Base-by-base conservation (phyloP, 2,329 filamentous ascomycete genomes). In the Nothophoma quercina region DNA sequence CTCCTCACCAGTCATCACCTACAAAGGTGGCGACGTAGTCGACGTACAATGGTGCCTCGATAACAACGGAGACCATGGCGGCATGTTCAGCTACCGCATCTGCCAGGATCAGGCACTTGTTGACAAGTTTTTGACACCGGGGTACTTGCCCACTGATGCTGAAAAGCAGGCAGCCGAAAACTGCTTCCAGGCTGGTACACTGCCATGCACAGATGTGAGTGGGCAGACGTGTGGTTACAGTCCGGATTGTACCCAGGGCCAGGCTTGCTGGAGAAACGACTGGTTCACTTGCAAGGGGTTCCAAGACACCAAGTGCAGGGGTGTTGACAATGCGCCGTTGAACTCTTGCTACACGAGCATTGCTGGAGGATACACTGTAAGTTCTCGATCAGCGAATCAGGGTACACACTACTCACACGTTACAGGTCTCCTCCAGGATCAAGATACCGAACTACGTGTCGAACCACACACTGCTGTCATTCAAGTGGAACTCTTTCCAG, bases 281-380 rank as follows among this genome's bases (percentile, higher is more conserved):
- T 72, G 69, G 69, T 72, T 72, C 38, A 69, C 69, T 2, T 72
- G 69, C 39, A 64, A 65, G 40, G 68, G 59, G 3, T 72, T 72
- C 54, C 47, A 68, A 13, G 66, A 65, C 16, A 49, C 55, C 0
- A 70, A 64, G 39, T 72, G 69, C 47, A 61, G 51, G 13, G 63
- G 69, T 18, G 63, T 72, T 2, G 69, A 72, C 42, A 69, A 70
- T 30, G 65, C 69, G 18, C 56, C 67, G 1, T 22, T 70, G 4
- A 70, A 69, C 54, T 70, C 66, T 3, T 72, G 67, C 59, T 72
- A 69, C 49, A 70, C 69, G 7, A 62, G 57, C 26, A 72, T 72
- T 30, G 69, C 69, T 12, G 69, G 69, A 18, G 69, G 69, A 6
- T 72, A 72, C 57, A 71, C 68, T 2, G 68, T 72, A 18, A 68